Evolutionary conservation across 2,329 filamentous ascomycete genomes (phyloP), one percentile per base, ranked within the genome.

Genomic region (Penicillium aurantiogriseum): DNA sequence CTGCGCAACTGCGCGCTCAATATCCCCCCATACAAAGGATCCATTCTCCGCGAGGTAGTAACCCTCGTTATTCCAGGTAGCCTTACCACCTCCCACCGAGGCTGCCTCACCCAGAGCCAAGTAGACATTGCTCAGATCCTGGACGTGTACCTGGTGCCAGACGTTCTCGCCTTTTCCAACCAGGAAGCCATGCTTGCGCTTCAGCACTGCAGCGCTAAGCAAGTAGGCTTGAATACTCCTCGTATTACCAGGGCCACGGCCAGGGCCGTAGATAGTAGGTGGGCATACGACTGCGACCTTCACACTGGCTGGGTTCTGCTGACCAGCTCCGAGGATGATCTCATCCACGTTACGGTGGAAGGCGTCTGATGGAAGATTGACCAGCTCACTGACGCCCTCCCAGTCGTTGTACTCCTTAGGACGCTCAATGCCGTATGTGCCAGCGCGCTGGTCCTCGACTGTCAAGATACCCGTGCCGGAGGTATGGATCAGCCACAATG

Each of bases 41-140:
- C 75, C 75, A 58, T 76, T 77, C 57, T 78, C 71, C 2, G 78
- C 76, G 42, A 83, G 76, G 58, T 82, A 81, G 60, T 82, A 82
- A 2, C 80, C 78, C 68, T 79, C 73, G 23, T 73, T 67, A 23
- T 71, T 71, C 75, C 74, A 78, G 5, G 72, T 75, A 23, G 74
- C 75, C 36, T 73, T 72, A 21, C 73, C 74, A 27, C 74, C 75
- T 10, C 72, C 73, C n/a, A 59, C 65, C 5, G 70, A 68, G 6
- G 76, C 76, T 4, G 74, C 74, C 38, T 77, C 74, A 5, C 72
- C 74, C 57, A 77, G 61, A 1, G 64, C 66, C 11, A 72, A 60
- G 59, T 71, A 78, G 5, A 75, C 61, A 35, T 75, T 68, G 55
- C 72, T 75, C 48, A 78, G 58, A 61, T 78, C 76, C 33, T 76